phyloP scores from a whole-genome alignment of 352 stramenopile genomes.

The Albugo candida region DNA sequence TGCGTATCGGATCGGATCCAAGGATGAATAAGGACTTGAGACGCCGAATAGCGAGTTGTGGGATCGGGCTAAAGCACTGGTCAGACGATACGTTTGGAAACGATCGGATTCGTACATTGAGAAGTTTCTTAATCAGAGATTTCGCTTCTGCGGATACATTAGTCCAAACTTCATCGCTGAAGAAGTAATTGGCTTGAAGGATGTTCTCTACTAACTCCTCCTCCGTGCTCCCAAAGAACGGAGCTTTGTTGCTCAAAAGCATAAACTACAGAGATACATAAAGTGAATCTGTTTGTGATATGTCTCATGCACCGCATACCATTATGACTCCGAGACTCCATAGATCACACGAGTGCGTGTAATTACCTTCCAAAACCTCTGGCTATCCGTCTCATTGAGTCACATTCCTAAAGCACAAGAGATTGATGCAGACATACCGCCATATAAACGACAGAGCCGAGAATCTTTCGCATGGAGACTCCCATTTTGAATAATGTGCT shows the following conservation, averaged over 20 bases:
- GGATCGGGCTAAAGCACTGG: constrained; percentile 18
- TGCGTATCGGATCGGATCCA: constrained; percentile 45
- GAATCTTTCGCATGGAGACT: constrained; percentile 55
- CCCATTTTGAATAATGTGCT: constrained; percentile 60
- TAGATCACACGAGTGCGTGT: constrained; percentile 53
- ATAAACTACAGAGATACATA: constrained; percentile 26
- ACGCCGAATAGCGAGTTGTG: constrained; percentile 28
- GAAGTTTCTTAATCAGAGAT: constrained; percentile 43
- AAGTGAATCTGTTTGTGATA: neutral
- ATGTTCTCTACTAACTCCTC: constrained; percentile 61
- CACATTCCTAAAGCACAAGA: neutral
- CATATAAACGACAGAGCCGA: constrained; percentile 73
- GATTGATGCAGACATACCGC: constrained; percentile 21
- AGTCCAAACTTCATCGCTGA: constrained; percentile 29
- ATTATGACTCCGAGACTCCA: constrained; percentile 74
- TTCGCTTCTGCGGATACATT: constrained; percentile 42
- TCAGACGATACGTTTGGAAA: neutral
- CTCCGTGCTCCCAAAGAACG: constrained; percentile 44
- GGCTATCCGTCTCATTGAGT: constrained; percentile 13
- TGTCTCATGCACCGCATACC: constrained; percentile 13
- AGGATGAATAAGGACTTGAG: constrained; percentile 38
- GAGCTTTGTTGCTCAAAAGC: constrained; percentile 56
- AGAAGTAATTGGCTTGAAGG: constrained; percentile 36
- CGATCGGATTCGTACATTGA: constrained; percentile 19
- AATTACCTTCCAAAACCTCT: constrained; percentile 48